Evolutionary conservation across 2,329 filamentous ascomycete species (phyloP).

Genomic region (Cercospora janseana): DNA sequence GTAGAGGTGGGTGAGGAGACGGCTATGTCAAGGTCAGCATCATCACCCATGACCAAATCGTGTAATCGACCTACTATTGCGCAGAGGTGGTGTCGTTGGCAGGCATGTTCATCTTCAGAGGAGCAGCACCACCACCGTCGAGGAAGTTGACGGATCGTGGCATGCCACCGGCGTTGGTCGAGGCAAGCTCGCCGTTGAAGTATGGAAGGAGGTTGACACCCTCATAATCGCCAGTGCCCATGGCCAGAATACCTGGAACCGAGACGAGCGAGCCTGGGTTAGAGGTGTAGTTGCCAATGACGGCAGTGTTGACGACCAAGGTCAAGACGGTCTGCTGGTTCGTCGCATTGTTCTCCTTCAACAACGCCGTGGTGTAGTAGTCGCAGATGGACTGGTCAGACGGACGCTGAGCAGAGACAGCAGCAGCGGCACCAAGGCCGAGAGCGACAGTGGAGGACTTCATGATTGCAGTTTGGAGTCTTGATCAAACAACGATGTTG

Average conservation of each 20-base stretch:
- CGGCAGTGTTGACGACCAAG: conserved; percentile 60
- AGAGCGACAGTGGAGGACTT: conserved; percentile 21
- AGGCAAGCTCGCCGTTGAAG: conserved; percentile 56
- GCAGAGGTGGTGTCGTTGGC: conserved; percentile 51
- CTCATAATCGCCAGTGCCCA: conserved; percentile 50
- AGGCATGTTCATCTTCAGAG: conserved; percentile 56
- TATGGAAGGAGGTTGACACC: conserved; percentile 59
- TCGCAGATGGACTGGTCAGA: conserved; percentile 57
- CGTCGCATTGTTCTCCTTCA: conserved; percentile 58
- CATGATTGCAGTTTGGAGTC: conserved; percentile 13
- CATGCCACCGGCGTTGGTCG: conserved; percentile 51
- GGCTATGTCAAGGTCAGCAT: conserved; percentile 38
- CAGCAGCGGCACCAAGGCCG: conserved; percentile 27
- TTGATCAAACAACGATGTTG: neutral
- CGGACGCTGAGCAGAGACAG: conserved; percentile 46
- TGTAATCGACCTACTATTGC: conserved; percentile 52
- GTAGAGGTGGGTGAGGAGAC: conserved; percentile 61
- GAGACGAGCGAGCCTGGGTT: conserved; percentile 34
- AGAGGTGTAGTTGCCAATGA: conserved; percentile 50
- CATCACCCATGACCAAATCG: too few species aligned
- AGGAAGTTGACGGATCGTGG: conserved; percentile 59
- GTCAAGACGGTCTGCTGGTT: conserved; percentile 59
- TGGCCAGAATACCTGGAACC: conserved; percentile 57
- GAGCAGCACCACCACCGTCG: conserved; percentile 57
- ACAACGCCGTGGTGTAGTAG: conserved; percentile 61